A percentile compares a stretch with the other conserved stretches of the same genome.
Evolutionary conservation across 331 rosid species (phyloP).

Genomic region (Erythrophleum ivorense): DNA sequence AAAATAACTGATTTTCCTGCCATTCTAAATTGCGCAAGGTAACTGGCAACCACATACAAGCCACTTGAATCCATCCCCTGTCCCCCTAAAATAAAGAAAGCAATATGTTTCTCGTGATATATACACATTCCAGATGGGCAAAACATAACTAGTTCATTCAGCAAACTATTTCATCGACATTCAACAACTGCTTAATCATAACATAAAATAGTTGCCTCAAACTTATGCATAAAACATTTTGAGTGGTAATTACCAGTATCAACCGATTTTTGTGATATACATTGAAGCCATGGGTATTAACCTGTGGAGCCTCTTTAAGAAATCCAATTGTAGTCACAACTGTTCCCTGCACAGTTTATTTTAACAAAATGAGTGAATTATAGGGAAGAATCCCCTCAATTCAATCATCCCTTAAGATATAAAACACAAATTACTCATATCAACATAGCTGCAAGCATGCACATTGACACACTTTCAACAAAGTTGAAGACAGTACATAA

Average conservation of each 20-base stretch:
- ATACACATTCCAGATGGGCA: not conserved
- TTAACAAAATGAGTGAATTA: conserved; percentile 5
- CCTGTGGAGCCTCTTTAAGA: conserved; percentile 82
- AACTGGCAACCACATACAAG: conserved; percentile 6
- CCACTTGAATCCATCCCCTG: not conserved
- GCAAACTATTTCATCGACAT: conserved; percentile 1
- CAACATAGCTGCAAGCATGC: conserved; percentile 25
- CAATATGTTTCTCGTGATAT: not conserved
- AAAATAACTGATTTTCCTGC: not conserved
- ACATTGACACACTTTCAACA: conserved; percentile 12
- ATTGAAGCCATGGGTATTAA: conserved; percentile 77
- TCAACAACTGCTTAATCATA: conserved; percentile 21
- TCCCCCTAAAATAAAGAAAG: not conserved
- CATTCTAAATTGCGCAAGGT: conserved; percentile 21
- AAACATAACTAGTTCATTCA: conserved; percentile 3
- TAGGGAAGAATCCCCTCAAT: conserved; percentile 1
- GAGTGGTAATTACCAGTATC: conserved; percentile 62
- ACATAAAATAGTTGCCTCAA: conserved; percentile 4
- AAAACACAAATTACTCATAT: conserved; percentile 2
- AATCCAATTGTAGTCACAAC: conserved; percentile 83
- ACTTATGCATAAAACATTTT: conserved; percentile 3
- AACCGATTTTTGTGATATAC: conserved; percentile 89
- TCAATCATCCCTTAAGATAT: conserved; percentile 17
- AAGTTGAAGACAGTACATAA: conserved; percentile 3
- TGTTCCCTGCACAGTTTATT: conserved; percentile 58